Percentiles rank a stretch among this genome's conserved stretches.
phyloP scores from a whole-genome alignment of 2,329 filamentous ascomycete genomes.

The Annulohypoxylon truncatum region DNA sequence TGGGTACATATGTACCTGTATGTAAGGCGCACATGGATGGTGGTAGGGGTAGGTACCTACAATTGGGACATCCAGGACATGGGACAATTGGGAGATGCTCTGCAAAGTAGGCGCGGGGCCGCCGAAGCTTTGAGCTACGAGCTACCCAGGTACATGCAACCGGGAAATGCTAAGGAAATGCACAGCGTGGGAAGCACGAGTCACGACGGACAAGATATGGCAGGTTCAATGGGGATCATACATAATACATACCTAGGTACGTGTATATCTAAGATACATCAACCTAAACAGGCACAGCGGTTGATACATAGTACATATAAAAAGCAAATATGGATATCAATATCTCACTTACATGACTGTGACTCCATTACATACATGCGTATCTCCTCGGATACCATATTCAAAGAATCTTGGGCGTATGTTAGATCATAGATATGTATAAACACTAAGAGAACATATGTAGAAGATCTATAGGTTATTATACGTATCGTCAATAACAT shows the following conservation, averaged over 20 bases:
- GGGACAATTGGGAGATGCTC: neutral
- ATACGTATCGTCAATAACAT: neutral
- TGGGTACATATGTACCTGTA: conserved; percentile 3
- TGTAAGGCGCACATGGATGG: neutral
- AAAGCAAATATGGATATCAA: neutral
- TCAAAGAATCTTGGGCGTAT: neutral
- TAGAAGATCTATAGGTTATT: too few relatives aligned
- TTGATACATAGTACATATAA: neutral
- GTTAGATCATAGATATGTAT: neutral
- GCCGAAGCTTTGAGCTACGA: conserved; percentile 18
- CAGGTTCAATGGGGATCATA: conserved; percentile 2
- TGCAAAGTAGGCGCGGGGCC: conserved; percentile 23
- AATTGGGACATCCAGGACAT: neutral
- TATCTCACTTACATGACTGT: conserved; percentile 6
- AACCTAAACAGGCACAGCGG: neutral
- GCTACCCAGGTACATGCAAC: conserved; percentile 17
- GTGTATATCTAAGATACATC: neutral
- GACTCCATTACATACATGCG: conserved; percentile 3
- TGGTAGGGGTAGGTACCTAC: conserved; percentile 1
- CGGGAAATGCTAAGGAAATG: conserved; percentile 9
- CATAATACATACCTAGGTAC: neutral
- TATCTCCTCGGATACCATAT: neutral
- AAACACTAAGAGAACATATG: too few relatives aligned
- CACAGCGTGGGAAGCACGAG: conserved; percentile 11
- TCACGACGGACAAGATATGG: conserved; percentile 22